Evolutionary conservation across 306 rosid genomes (phyloP).

Genomic region (Vigna trinervia): DNA sequence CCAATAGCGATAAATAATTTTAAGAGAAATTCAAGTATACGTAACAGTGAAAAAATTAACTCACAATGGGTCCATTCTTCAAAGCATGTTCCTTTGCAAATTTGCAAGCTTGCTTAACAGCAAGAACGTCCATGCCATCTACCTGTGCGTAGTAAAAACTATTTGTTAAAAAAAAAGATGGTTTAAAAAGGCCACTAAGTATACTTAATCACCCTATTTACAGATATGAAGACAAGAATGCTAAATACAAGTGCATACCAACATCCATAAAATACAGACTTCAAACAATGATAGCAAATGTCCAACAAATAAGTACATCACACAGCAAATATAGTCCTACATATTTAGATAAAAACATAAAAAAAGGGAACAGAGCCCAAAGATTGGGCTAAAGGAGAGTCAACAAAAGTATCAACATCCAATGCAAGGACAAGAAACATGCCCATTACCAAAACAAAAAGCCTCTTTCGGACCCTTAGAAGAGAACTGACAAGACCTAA

Average conservation of each 20-base stretch:
- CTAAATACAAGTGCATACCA: slow-evolving; percentile 1
- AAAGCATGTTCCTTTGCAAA: slow-evolving; percentile 94
- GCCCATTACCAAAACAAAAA: background rate
- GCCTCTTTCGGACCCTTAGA: slow-evolving; percentile 9
- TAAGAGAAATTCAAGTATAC: slow-evolving; percentile 18
- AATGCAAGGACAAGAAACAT: slow-evolving; percentile 32
- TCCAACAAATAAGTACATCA: slow-evolving; percentile 28
- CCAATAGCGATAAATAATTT: slow-evolving; percentile 11
- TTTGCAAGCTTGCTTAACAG: slow-evolving; percentile 94
- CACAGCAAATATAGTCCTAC: slow-evolving; percentile 9
- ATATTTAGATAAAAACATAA: slow-evolving; percentile 23
- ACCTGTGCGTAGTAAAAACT: slow-evolving; percentile 62
- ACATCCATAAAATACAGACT: background rate
- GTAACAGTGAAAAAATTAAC: slow-evolving; percentile 48
- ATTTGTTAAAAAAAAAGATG: slow-evolving; percentile 4
- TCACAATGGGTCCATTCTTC: slow-evolving; percentile 96
- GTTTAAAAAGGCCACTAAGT: background rate
- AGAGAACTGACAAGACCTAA: background rate
- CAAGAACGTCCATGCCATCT: slow-evolving; percentile 98
- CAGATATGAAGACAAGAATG: slow-evolving; percentile 12
- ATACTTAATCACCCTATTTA: slow-evolving; percentile 22
- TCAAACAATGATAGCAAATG: background rate
- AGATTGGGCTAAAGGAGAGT: background rate
- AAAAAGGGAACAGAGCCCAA: background rate
- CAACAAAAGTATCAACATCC: background rate